These are phyloP conservation scores for Endothia cerciana DNA, from an alignment of 2,329 filamentous ascomycete species.

Conservation along the genomic window DNA sequence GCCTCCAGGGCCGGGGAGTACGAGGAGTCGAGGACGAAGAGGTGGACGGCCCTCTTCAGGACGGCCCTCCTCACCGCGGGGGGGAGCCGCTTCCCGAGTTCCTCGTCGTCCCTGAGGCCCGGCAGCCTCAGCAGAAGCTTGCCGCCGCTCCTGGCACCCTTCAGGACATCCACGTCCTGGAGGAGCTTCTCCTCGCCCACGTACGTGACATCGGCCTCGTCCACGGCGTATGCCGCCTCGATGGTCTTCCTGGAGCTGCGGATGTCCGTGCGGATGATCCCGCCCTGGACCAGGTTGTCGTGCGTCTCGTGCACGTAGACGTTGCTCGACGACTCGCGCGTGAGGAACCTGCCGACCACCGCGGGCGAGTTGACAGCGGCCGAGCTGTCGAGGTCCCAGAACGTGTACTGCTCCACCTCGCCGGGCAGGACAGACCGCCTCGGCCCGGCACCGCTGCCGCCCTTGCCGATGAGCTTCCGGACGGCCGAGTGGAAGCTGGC, in stretches of 20 bases:
- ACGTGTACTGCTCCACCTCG: conserved; percentile 80
- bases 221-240: conserved; percentile 81
- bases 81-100: conserved; percentile 85
- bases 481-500: conserved; percentile 56
- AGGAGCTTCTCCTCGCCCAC: conserved; percentile 82
- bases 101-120: conserved; percentile 84
- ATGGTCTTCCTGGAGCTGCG: conserved; percentile 81
- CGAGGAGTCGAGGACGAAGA: conserved; percentile 77
- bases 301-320: conserved; percentile 65
- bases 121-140: conserved; percentile 77
- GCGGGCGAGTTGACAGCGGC: conserved; percentile 66
- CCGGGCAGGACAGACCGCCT: conserved; percentile 47
- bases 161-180: conserved; percentile 74
- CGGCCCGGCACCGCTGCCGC: conserved; percentile 47
- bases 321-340: conserved; percentile 71
- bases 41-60: conserved; percentile 68
- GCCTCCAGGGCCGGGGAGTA: conserved; percentile 70
- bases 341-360: conserved; percentile 62
- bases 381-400: conserved; percentile 89
- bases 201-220: conserved; percentile 77
- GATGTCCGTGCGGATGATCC: conserved; percentile 81
- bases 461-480: conserved; percentile 53
- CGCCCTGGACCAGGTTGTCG: conserved; percentile 73
- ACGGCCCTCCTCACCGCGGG: conserved; percentile 71
- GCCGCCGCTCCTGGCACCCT: conserved; percentile 70